Percentiles rank a stretch among this genome's conserved stretches.
phyloP scores from a whole-genome alignment of 2,329 filamentous ascomycete species.

The Rhinocladiella mackenziei region DNA sequence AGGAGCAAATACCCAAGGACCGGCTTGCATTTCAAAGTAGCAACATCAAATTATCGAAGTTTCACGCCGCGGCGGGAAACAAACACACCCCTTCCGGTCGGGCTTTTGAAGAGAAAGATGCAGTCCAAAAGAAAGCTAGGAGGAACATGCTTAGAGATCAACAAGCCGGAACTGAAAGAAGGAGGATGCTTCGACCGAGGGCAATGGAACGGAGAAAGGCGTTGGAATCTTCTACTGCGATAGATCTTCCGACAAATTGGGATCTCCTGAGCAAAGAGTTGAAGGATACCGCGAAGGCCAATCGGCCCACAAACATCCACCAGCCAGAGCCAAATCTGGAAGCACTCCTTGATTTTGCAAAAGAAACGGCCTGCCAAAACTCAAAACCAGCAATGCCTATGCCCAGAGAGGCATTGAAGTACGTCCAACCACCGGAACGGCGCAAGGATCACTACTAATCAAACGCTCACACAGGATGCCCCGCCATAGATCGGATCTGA shows the following conservation, averaged over 20 bases:
- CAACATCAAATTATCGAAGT: conserved; percentile 3
- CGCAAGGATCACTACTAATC: background rate
- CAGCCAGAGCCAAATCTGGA: conserved; percentile 4
- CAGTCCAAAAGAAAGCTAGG: conserved; percentile 6
- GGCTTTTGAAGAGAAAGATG: conserved; percentile 1
- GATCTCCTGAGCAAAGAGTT: no score
- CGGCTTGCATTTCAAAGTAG: conserved; percentile 2
- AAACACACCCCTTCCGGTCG: background rate
- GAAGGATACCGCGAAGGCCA: no score
- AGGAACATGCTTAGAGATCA: conserved; percentile 13
- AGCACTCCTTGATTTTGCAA: conserved; percentile 10
- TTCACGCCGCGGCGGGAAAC: background rate
- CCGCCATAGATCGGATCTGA: background rate
- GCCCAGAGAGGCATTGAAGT: conserved; percentile 9
- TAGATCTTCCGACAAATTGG: no score
- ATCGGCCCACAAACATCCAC: no score
- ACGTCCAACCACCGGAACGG: conserved; percentile 1
- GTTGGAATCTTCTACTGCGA: background rate
- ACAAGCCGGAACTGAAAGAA: conserved; percentile 14
- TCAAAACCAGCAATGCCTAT: background rate
- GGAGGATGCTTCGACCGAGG: conserved; percentile 8
- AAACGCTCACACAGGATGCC: conserved; percentile 1
- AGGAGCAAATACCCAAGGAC: conserved; percentile 3
- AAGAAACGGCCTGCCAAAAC: conserved; percentile 4
- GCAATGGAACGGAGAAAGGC: background rate